Percentiles rank a stretch among this genome's conserved stretches.
These are phyloP conservation scores for Piper betle DNA, from an alignment of 164 flowering plant species.

Conservation along the genomic window DNA sequence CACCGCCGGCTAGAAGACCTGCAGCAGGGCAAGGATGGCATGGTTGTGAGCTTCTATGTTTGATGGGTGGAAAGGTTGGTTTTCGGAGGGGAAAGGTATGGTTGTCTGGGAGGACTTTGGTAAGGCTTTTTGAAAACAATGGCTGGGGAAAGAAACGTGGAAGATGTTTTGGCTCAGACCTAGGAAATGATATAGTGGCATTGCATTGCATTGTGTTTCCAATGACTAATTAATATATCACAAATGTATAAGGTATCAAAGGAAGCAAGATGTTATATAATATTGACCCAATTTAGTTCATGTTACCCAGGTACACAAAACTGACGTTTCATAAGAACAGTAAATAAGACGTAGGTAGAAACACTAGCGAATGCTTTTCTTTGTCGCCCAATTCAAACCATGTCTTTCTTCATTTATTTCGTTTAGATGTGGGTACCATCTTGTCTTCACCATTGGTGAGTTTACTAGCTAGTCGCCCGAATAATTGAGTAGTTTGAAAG, in stretches of 20 bases:
- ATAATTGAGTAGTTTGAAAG: neutral
- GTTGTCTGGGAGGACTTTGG: neutral
- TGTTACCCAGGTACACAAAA: neutral
- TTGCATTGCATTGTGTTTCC: neutral
- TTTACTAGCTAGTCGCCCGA: too few relatives aligned
- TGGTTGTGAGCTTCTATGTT: neutral
- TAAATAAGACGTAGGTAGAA: neutral
- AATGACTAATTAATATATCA: neutral
- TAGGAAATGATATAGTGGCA: neutral
- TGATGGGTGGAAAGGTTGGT: neutral
- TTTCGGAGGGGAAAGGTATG: neutral
- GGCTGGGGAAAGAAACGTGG: slow-evolving; percentile 5
- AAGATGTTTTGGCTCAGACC: slow-evolving; percentile 1
- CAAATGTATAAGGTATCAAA: neutral
- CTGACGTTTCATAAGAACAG: neutral
- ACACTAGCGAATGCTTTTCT: neutral
- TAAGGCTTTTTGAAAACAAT: neutral
- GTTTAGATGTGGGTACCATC: neutral
- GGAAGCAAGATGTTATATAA: neutral
- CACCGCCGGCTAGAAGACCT: slow-evolving; percentile 3
- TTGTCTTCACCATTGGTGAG: neutral
- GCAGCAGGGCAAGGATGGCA: slow-evolving; percentile 6
- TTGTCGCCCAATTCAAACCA: neutral
- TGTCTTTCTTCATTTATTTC: neutral
- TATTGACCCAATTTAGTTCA: neutral